phyloP scores from a whole-genome alignment of 805 yeast species.

The Starmerella cellae region DNA sequence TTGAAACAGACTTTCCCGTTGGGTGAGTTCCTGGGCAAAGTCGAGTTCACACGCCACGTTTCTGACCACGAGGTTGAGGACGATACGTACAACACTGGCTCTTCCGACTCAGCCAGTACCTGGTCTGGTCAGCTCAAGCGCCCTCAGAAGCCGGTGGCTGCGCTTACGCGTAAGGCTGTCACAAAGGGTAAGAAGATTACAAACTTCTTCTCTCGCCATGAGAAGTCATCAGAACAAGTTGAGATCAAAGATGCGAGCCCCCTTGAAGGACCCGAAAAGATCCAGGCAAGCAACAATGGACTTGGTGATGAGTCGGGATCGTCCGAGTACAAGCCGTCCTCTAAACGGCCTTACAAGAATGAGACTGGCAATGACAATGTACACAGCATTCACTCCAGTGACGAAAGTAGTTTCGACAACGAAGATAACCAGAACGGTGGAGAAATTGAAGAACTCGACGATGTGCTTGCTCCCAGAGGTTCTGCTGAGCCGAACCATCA shows the following conservation, averaged over 20 bases:
- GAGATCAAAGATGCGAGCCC: background rate
- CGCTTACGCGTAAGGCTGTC: background rate
- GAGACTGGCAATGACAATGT: background rate
- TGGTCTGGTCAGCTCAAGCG: background rate
- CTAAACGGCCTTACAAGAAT: background rate
- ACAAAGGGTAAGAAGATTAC: background rate
- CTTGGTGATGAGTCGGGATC: too few relatives aligned
- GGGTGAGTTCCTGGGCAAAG: slow-evolving; percentile 71
- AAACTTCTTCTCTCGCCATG: background rate
- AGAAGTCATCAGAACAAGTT: background rate
- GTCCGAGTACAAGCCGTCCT: too few relatives aligned
- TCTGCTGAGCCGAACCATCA: slow-evolving; percentile 12
- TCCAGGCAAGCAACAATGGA: background rate
- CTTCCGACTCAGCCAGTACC: background rate
- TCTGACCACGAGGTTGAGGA: background rate
- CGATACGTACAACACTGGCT: background rate
- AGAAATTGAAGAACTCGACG: slow-evolving; percentile 11
- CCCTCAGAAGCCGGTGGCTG: background rate
- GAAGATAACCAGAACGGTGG: background rate
- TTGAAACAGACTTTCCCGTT: slow-evolving; percentile 67
- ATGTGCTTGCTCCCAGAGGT: slow-evolving; percentile 6
- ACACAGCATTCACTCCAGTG: background rate
- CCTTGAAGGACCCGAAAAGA: background rate
- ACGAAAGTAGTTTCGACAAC: background rate
- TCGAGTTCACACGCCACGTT: slow-evolving; percentile 47